Percentiles rank a stretch among this genome's conserved stretches.
Conservation (phyloP, 2,329 filamentous ascomycete species). For the Cercospora sp. region DNA sequence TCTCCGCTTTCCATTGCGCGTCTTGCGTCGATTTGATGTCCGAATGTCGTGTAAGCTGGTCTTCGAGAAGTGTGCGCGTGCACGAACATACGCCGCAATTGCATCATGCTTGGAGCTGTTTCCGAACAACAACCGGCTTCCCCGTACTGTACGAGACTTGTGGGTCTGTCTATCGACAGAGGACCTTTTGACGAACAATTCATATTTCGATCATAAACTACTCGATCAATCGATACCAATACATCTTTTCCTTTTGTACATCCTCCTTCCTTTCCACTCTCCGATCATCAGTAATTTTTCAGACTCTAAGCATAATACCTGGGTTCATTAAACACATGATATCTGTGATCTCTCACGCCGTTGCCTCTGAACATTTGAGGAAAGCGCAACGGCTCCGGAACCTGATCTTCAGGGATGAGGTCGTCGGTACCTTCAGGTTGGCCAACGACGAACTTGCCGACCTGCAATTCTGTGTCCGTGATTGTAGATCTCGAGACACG, state of each 20-base stretch:
- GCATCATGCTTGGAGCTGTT: conserved; percentile 1
- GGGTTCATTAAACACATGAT: conserved; percentile 94
- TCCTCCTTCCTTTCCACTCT: neutral
- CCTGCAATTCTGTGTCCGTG: conserved; percentile 93
- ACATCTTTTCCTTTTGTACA: neutral
- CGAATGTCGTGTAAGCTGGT: neutral
- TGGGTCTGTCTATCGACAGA: neutral
- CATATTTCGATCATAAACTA: neutral
- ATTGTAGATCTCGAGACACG: conserved; percentile 86
- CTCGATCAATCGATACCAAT: neutral
- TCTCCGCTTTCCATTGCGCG: neutral
- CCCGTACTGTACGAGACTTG: neutral
- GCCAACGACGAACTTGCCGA: conserved; percentile 90
- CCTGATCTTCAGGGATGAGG: conserved; percentile 68
- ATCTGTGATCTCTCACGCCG: conserved; percentile 83
- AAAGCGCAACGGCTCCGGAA: conserved; percentile 78
- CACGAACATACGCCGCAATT: neutral
- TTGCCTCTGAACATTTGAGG: conserved; percentile 79
- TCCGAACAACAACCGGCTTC: neutral
- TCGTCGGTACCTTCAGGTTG: conserved; percentile 61
- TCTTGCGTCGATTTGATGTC: conserved; percentile 1
- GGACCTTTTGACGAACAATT: neutral
- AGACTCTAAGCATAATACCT: conserved; percentile 56
- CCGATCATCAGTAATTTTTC: neutral
- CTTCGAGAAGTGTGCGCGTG: neutral